Base-by-base conservation (phyloP, 2,329 filamentous ascomycete genomes). In the Chalaropsis ovoidea region DNA sequence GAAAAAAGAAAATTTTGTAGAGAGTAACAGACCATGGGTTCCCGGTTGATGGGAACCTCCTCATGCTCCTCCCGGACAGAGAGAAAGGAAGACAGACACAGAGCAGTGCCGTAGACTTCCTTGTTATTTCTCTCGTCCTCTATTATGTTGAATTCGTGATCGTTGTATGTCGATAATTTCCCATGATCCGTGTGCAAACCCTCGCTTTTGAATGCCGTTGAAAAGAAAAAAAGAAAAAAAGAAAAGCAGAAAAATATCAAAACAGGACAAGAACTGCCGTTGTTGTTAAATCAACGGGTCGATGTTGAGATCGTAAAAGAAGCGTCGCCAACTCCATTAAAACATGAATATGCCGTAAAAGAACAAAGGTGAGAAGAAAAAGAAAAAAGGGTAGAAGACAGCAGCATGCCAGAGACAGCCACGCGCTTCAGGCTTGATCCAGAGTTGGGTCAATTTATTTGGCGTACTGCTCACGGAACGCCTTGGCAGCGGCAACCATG, bases 401-500 rank as follows among this genome's bases (percentile, higher is more conserved):
- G 24, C 45, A 56, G 52, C 54, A 45, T 61, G 62, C 42, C 42
- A 62, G 27, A 52, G 39, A 35, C 27, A 39, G 19, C 35, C 65
- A 63, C 42, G 56, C 56, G 31, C 64, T 61, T 56, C 64, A 65
- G 31, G 49, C 35, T 41, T 43, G 49, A 61, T 45, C 31, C 6
- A 52, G 31, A 13, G 10, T 24, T 41, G 27, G 35, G 8, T 11
- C 47, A 62, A 42, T 72, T 77, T 82, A 81, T 79, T 88, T 85
- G 76, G 85, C 76, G 80, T 95, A 88, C 84, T 96, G 91, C 78
- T 87, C 79, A 77, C 94, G 93, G 91, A 86, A 97, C 83, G 81
- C 87, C 86, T 96, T 96, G 82, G 94, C 93, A 67, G 94, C 94
- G 77, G 93, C 92, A 79, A 99, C 93, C 90, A 99, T 88, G 87